These are phyloP conservation scores for Myxozyma lipomycoides DNA, from an alignment of 805 yeast genomes.

Conservation along the genomic window DNA sequence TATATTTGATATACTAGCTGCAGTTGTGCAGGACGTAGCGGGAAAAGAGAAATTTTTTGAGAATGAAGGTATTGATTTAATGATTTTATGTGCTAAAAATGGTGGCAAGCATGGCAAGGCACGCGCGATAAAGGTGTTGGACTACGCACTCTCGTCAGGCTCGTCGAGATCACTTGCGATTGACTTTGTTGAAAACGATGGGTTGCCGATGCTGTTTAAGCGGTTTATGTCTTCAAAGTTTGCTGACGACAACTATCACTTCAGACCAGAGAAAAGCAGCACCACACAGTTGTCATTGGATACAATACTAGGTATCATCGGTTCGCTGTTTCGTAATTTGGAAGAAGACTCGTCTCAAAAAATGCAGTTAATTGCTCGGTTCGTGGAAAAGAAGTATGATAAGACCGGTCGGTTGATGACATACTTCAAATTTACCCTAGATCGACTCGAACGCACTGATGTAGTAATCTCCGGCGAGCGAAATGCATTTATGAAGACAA, in stretches of 20 bases:
- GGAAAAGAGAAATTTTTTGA: slow-evolving; percentile 26
- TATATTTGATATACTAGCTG: slow-evolving; percentile 24
- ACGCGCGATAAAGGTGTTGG: slow-evolving; percentile 23
- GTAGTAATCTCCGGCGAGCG: slow-evolving; percentile 12
- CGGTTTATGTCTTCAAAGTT: slow-evolving; percentile 19
- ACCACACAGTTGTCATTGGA: slow-evolving; percentile 19
- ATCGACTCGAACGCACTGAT: slow-evolving; percentile 9
- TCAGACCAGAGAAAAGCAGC: slow-evolving; percentile 6
- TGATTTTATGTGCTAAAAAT: slow-evolving; percentile 15
- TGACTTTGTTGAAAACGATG: slow-evolving; percentile 26
- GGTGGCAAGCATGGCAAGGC: slow-evolving; percentile 24
- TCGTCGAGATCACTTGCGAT: slow-evolving; percentile 7
- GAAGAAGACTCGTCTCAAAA: slow-evolving; percentile 25
- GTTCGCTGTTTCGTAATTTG: slow-evolving; percentile 25
- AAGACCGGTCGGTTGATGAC: slow-evolving; percentile 18
- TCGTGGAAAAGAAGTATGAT: slow-evolving; percentile 25
- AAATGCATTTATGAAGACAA: slow-evolving; percentile 10
- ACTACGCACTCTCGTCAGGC: slow-evolving; percentile 25
- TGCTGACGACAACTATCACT: slow-evolving; percentile 12
- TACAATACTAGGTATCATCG: slow-evolving; percentile 25
- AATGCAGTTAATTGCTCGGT: slow-evolving; percentile 24
- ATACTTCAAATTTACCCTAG: slow-evolving; percentile 5
- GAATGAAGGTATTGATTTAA: slow-evolving; percentile 29
- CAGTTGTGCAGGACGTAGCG: slow-evolving; percentile 17
- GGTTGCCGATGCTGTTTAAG: slow-evolving; percentile 23